Evolutionary conservation across 208 protist species (phyloP).

Genomic region (Acanthamoeba quina): DNA sequence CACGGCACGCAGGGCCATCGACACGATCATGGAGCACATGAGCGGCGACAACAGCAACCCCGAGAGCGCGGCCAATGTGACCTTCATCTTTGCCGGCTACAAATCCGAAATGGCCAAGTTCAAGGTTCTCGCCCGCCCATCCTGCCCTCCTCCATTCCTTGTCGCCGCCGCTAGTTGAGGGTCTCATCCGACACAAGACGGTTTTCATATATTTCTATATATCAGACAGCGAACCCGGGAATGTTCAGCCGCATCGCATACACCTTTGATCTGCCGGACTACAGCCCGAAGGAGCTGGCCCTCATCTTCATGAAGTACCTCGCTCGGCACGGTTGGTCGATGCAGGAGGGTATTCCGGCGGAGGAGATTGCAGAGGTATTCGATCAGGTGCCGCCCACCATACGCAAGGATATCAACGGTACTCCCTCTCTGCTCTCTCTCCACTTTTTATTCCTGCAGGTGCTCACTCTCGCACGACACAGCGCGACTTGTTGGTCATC

Average conservation of each 20-base stretch:
- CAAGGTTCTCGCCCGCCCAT: background rate
- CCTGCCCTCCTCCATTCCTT: background rate
- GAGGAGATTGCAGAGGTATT: background rate
- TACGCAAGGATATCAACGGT: background rate
- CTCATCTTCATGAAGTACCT: background rate
- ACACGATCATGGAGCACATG: background rate
- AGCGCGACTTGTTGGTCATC: background rate
- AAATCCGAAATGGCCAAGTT: background rate
- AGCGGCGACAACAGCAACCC: background rate
- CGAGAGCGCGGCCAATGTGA: background rate
- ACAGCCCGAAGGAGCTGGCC: background rate
- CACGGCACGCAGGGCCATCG: background rate
- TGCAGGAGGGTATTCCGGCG: background rate
- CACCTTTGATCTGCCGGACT: slow-evolving; percentile 25
- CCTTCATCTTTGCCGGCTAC: slow-evolving; percentile 25
- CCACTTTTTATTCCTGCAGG: background rate
- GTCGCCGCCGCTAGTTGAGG: background rate
- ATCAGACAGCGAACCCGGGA: background rate
- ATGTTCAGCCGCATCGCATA: background rate
- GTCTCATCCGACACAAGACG: background rate
- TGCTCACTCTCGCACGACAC: background rate
- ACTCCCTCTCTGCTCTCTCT: background rate
- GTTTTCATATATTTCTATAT: background rate
- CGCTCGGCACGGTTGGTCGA: background rate
- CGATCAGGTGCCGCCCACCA: background rate